Percentiles rank a stretch among this genome's conserved stretches.
Evolutionary conservation across 495 filamentous ascomycete species (phyloP).

Genomic region (Aspergillus carlsbadensis): DNA sequence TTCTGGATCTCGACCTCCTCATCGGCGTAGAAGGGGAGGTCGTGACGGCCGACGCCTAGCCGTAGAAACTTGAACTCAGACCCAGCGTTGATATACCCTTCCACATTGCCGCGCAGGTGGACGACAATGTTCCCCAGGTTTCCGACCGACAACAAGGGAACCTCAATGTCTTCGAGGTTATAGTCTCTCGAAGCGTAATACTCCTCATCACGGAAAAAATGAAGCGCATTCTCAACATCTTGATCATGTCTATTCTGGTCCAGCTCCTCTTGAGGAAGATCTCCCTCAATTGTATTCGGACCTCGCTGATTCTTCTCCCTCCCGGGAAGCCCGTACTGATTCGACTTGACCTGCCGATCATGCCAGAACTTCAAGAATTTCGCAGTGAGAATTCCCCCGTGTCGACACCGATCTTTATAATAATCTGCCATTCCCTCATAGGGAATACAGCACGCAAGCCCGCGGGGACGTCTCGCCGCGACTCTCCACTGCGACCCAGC

Average conservation of each 20-base stretch:
- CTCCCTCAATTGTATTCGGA: conserved; percentile 56
- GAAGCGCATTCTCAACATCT: conserved; percentile 47
- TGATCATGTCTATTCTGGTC: conserved; percentile 53
- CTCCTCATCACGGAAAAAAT: conserved; percentile 51
- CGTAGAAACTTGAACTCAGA: conserved; percentile 60
- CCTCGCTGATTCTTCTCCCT: conserved; percentile 14
- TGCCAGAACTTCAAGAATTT: conserved; percentile 58
- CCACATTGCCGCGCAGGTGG: conserved; percentile 63
- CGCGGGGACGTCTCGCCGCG: conserved; percentile 52
- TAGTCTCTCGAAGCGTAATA: conserved; percentile 56
- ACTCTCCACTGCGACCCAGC: conserved; percentile 52
- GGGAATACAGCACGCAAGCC: conserved; percentile 50
- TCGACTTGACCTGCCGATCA: conserved; percentile 50
- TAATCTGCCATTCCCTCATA: conserved; percentile 63
- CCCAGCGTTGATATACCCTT: conserved; percentile 55
- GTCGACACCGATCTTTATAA: conserved; percentile 54
- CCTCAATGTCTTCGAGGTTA: conserved; percentile 53
- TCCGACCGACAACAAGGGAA: conserved; percentile 58
- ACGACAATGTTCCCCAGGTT: conserved; percentile 63
- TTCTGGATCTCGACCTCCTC: conserved; percentile 58
- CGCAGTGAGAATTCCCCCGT: conserved; percentile 61
- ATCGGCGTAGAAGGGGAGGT: conserved; percentile 63
- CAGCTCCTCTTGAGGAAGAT: conserved; percentile 46
- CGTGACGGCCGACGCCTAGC: conserved; percentile 61
- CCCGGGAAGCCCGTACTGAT: conserved; percentile 55